Base-by-base conservation (phyloP, 1,284 basidiomycete genomes). In the Rhodotorula mucilaginosa region DNA sequence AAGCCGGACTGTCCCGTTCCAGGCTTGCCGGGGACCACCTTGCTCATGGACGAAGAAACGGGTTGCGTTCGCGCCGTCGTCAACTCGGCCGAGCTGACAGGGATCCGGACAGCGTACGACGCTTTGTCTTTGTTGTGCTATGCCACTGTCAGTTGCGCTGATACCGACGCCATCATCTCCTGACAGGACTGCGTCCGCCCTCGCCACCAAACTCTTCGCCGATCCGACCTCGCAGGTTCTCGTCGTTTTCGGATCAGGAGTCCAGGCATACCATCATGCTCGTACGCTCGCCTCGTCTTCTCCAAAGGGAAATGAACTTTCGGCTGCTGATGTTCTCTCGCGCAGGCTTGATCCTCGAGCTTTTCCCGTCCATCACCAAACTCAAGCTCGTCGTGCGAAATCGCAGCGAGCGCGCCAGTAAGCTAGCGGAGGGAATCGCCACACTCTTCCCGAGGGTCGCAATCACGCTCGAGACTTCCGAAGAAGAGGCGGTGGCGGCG, bases 211-310 rank as follows among this genome's bases (percentile, higher is more conserved):
- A 48, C 46, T 72, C 23, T 58, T 76, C 31, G 68, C 68, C 21
- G 44, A 70, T 18, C 64, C 70, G 4, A 44, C 48, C 0, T 64
- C 74, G 1, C 16, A 56, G 21, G 48, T 21, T 0, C 69, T 78
- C 26, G 63, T 75, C 39, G 39, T 75, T 5, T 77, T 76, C 31
- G 77, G 77, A n/a, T 66, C 71, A 1, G 77, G 77, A 1, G 64
- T 68, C 1, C 77, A 78, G 48, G 73, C 77, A 0, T 73, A 65
- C 46, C 73, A 71, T 54, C 77, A 78, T 52, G 69, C 74, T 16
- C 73, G 76, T 61, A 8, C 10, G 71, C n/a, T 19, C 56, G 39
- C 19, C 3, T 1, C 21, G 15, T 47, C 65, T 26, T 16, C 8
- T n/a, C 10, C 8, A 2, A 8, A 34, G 34, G 34, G 34, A 1